A percentile compares a stretch with the other conserved stretches of the same genome.
phyloP scores from a whole-genome alignment of 2,329 filamentous ascomycete species.

The Phaeosphaeriaceae sp. region DNA sequence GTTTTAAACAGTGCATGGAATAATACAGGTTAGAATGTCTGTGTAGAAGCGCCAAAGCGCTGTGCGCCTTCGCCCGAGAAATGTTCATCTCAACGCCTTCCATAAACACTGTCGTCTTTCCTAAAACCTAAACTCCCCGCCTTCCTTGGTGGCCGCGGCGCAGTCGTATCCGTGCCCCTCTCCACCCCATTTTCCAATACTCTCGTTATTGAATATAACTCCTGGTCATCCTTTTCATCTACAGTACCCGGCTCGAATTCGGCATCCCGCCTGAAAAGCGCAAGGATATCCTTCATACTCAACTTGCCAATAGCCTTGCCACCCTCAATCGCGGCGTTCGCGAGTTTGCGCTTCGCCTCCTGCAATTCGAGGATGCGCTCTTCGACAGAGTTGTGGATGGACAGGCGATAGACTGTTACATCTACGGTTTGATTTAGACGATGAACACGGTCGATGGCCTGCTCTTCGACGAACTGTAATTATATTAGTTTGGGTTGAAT shows the following conservation, averaged over 20 bases:
- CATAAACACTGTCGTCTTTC: slow-evolving; percentile 52
- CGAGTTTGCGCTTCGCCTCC: slow-evolving; percentile 88
- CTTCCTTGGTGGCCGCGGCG: slow-evolving; percentile 31
- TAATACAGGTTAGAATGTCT: not conserved
- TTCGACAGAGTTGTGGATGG: slow-evolving; percentile 85
- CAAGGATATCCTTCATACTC: slow-evolving; percentile 90
- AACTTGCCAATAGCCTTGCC: slow-evolving; percentile 82
- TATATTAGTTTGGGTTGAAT: slow-evolving; percentile 13
- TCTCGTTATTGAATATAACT: slow-evolving; percentile 44
- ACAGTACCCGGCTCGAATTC: slow-evolving; percentile 57
- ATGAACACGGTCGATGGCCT: slow-evolving; percentile 97
- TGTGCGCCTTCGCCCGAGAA: not conserved
- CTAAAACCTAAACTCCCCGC: slow-evolving; percentile 38
- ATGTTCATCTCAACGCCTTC: slow-evolving; percentile 33
- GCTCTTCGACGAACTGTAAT: slow-evolving; percentile 87
- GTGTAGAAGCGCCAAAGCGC: not conserved
- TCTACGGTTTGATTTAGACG: slow-evolving; percentile 96
- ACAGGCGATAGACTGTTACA: slow-evolving; percentile 94
- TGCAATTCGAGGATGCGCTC: slow-evolving; percentile 94
- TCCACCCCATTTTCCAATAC: slow-evolving; percentile 29
- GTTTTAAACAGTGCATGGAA: not conserved
- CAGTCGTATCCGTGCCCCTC: slow-evolving; percentile 20
- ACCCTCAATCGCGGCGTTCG: slow-evolving; percentile 88
- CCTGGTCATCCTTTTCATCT: slow-evolving; percentile 41
- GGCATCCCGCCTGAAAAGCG: slow-evolving; percentile 79